Evolutionary conservation across 768 basidiomycete species (phyloP).

Genomic region (Clitopilus hobsonii): DNA sequence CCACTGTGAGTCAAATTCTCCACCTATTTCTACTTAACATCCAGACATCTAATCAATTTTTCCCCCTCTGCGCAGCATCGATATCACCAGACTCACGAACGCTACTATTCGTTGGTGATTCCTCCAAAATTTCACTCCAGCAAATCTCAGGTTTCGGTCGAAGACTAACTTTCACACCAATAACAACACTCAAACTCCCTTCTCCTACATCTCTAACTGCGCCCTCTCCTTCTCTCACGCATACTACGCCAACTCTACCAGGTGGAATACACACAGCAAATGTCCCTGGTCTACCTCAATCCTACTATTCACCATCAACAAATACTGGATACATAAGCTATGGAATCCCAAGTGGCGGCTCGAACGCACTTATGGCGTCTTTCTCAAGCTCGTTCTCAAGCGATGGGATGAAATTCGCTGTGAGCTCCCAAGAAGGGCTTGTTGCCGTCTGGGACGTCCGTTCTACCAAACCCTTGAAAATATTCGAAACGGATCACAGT

Average conservation of each 20-base stretch:
- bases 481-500: constrained; percentile 55
- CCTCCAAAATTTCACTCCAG: constrained; percentile 80
- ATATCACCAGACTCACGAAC: constrained; percentile 87
- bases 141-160: constrained; percentile 60
- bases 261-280: neutral
- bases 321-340: neutral
- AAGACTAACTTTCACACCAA: constrained; percentile 56
- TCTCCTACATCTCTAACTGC: constrained; percentile 39
- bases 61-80: constrained; percentile 60
- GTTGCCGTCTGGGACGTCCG: constrained; percentile 83
- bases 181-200: constrained; percentile 65
- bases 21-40: neutral
- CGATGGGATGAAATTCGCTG: constrained; percentile 75
- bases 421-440: constrained; percentile 77
- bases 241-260: neutral
- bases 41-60: constrained; percentile 7
- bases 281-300: neutral
- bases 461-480: constrained; percentile 64
- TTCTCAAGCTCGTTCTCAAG: constrained; percentile 79
- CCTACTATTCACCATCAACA: neutral
- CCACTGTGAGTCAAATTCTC: constrained; percentile 53
- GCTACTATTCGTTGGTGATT: constrained; percentile 88
- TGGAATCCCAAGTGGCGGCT: neutral
- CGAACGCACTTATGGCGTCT: constrained; percentile 37
- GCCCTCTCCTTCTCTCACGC: constrained; percentile 39